A percentile compares a stretch with the other conserved stretches of the same genome.
phyloP scores from a whole-genome alignment of 305 asterid genomes.

The Fraxinus platypoda region DNA sequence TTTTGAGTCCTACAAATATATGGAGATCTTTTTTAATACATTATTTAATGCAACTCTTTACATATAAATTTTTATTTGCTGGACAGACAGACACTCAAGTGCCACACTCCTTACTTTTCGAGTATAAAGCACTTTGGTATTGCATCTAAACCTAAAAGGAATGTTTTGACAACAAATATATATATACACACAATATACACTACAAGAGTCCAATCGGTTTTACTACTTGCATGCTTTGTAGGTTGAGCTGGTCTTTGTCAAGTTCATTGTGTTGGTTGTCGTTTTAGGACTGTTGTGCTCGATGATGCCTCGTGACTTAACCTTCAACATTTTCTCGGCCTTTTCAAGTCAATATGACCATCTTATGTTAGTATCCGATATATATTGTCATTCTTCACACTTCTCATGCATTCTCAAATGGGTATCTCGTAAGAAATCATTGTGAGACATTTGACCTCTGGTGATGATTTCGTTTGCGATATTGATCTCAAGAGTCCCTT shows the following conservation, averaged over 20 bases:
- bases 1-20: constrained; percentile 51
- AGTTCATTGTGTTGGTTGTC: neutral
- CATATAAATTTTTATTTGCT: neutral
- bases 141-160: neutral
- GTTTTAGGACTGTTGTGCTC: neutral
- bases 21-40: neutral
- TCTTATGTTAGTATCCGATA: no score
- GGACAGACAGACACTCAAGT: neutral
- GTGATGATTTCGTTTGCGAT: neutral
- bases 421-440: neutral
- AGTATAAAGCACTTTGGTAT: neutral
- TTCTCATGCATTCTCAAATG: neutral
- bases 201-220: neutral
- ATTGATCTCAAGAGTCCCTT: neutral
- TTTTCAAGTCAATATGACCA: neutral
- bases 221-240: neutral
- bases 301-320: no score
- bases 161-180: neutral
- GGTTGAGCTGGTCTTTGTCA: neutral
- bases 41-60: neutral
- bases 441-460: neutral
- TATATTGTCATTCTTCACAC: neutral
- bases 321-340: neutral
- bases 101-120: neutral
- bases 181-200: neutral